Conservation (phyloP, 306 rosid genomes). For the Myrica gale region DNA sequence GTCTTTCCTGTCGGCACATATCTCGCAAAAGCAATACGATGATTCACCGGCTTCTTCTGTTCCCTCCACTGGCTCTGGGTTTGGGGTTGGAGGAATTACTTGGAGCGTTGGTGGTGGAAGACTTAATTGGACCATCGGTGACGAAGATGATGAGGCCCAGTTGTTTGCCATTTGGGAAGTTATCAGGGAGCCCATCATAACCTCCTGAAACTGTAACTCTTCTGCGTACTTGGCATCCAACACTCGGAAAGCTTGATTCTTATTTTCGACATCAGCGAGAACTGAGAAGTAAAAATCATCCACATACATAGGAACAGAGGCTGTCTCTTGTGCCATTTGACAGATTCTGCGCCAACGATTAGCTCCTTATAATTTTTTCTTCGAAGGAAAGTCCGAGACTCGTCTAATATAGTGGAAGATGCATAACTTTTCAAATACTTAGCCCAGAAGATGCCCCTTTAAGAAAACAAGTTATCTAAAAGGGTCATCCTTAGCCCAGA, state of each 20-base stretch:
- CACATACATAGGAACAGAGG: neutral
- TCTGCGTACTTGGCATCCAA: constrained; percentile 40
- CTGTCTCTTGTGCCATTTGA: constrained; percentile 29
- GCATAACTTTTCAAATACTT: neutral
- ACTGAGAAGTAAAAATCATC: constrained; percentile 44
- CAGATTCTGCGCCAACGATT: neutral
- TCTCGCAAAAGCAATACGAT: constrained; percentile 35
- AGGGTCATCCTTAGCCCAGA: neutral
- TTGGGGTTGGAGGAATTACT: neutral
- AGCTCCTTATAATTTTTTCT: neutral
- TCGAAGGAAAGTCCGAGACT: neutral
- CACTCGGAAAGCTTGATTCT: neutral
- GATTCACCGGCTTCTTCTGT: constrained; percentile 10
- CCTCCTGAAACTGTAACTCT: constrained; percentile 52
- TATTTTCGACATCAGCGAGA: constrained; percentile 18
- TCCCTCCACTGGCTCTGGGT: neutral
- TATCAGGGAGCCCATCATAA: constrained; percentile 29
- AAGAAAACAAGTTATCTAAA: neutral
- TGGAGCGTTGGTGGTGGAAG: constrained; percentile 1
- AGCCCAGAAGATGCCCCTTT: neutral
- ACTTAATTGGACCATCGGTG: neutral
- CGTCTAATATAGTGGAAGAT: neutral
- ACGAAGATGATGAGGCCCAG: neutral
- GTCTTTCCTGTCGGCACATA: constrained; percentile 40
- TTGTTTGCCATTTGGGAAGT: neutral